Conservation (phyloP, 305 asterid genomes). For the Solanum aculeatissimum region DNA sequence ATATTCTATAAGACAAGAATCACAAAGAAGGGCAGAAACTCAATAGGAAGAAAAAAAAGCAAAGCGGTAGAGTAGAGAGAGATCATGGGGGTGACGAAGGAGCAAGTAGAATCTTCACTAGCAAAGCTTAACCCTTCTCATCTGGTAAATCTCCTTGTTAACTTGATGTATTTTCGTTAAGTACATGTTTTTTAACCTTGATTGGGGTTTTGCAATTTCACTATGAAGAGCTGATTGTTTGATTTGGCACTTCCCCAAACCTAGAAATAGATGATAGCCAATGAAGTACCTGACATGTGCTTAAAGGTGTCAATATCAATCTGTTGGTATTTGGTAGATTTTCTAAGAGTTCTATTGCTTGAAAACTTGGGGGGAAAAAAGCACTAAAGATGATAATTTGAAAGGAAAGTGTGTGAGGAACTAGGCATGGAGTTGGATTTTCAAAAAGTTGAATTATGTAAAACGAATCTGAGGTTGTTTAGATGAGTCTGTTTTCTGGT, state of each 20-base stretch:
- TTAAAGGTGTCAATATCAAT: background rate
- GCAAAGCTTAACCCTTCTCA: slow-evolving; percentile 47
- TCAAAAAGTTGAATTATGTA: background rate
- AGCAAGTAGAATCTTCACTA: slow-evolving; percentile 48
- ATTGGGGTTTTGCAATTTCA: background rate
- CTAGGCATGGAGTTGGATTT: background rate
- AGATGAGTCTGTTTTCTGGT: background rate
- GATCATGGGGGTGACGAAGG: slow-evolving; percentile 48
- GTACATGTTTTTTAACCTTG: background rate
- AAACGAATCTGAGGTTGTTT: background rate
- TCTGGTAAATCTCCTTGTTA: slow-evolving; percentile 24
- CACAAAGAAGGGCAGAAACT: background rate
- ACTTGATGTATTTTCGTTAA: too few relatives aligned
- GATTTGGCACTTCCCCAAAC: background rate
- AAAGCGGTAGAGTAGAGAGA: background rate
- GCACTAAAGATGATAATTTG: background rate
- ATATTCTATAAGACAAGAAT: background rate
- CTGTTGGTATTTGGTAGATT: background rate
- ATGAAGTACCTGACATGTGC: background rate
- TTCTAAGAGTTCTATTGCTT: background rate
- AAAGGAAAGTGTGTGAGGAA: background rate
- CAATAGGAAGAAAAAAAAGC: background rate
- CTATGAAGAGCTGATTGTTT: background rate
- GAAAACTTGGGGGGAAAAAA: background rate
- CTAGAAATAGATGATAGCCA: background rate